Evolutionary conservation across 176 grass and related monocot species (phyloP).

Genomic region (Melocanna baccifera): DNA sequence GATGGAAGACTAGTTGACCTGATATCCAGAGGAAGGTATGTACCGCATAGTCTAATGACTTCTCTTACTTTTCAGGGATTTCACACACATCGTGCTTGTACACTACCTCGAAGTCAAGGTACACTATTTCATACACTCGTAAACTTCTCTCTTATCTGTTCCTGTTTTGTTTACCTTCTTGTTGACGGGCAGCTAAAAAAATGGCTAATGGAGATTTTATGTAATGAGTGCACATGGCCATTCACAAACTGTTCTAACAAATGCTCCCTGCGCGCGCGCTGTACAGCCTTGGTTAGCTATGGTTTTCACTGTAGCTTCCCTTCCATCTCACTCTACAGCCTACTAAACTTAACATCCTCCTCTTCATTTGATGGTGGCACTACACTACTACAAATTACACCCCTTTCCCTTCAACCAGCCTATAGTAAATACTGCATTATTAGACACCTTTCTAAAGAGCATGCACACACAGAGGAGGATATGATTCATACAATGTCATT

Average conservation of each 20-base stretch:
- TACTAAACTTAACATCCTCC: background rate
- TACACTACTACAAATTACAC: conserved; percentile 9
- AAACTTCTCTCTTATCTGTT: conserved; percentile 3
- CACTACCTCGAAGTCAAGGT: conserved; percentile 95
- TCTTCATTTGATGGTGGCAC: background rate
- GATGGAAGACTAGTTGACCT: conserved; percentile 12
- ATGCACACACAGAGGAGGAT: background rate
- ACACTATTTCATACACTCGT: background rate
- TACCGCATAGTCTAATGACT: conserved; percentile 17
- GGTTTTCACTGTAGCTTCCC: background rate
- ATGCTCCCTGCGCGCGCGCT: background rate
- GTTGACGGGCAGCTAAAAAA: background rate
- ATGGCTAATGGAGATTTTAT: background rate
- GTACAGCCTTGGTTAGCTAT: background rate
- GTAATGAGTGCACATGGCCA: background rate
- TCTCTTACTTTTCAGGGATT: conserved; percentile 66
- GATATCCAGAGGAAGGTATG: background rate
- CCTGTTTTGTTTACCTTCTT: background rate
- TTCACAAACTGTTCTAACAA: background rate
- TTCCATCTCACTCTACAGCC: background rate
- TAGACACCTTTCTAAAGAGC: background rate
- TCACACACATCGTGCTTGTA: conserved; percentile 88
- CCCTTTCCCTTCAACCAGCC: background rate
- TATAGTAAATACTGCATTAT: background rate
- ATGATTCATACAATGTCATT: background rate